Evolutionary conservation across 2,329 filamentous ascomycete genomes (phyloP).

Genomic region (Aspergillus eucalypticola): DNA sequence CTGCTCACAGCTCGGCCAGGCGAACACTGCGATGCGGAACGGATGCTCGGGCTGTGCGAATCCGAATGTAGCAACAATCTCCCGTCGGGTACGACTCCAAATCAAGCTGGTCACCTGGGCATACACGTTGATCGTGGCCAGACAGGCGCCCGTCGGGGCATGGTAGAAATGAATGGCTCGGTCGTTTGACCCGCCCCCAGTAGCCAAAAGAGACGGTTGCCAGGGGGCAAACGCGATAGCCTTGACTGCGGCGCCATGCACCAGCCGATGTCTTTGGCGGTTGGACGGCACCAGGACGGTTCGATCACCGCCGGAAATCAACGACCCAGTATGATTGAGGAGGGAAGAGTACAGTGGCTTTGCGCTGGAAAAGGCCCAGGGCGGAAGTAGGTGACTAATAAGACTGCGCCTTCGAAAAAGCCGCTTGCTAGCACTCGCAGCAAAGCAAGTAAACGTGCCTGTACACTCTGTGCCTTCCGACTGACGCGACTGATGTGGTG

Average conservation of each 20-base stretch:
- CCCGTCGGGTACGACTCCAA: constrained; percentile 81
- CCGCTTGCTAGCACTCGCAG: constrained; percentile 21
- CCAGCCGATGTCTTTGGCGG: constrained; percentile 69
- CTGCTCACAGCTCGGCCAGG: constrained; percentile 88
- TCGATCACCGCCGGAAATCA: constrained; percentile 35
- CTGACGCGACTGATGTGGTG: constrained; percentile 13
- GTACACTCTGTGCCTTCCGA: constrained; percentile 17
- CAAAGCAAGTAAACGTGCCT: constrained; percentile 25
- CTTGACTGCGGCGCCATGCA: constrained; percentile 86
- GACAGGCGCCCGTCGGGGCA: constrained; percentile 73
- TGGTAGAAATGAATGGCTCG: constrained; percentile 97
- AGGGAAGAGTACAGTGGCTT: constrained; percentile 24
- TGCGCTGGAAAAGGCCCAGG: constrained; percentile 25
- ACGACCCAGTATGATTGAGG: constrained; percentile 27
- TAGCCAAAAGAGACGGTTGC: constrained; percentile 83
- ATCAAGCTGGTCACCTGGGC: constrained; percentile 92
- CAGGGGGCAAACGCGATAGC: constrained; percentile 96
- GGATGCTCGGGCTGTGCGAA: constrained; percentile 89
- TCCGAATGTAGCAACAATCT: constrained; percentile 91
- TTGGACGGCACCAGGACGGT: constrained; percentile 56
- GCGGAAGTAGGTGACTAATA: constrained; percentile 29
- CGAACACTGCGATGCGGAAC: constrained; percentile 86
- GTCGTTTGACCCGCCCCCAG: constrained; percentile 90
- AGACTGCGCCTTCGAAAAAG: constrained; percentile 26
- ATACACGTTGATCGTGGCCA: constrained; percentile 88